A percentile compares a stretch with the other conserved stretches of the same genome.
Conservation (phyloP, 1,139 yeast genomes). For the Pichia sp. region DNA sequence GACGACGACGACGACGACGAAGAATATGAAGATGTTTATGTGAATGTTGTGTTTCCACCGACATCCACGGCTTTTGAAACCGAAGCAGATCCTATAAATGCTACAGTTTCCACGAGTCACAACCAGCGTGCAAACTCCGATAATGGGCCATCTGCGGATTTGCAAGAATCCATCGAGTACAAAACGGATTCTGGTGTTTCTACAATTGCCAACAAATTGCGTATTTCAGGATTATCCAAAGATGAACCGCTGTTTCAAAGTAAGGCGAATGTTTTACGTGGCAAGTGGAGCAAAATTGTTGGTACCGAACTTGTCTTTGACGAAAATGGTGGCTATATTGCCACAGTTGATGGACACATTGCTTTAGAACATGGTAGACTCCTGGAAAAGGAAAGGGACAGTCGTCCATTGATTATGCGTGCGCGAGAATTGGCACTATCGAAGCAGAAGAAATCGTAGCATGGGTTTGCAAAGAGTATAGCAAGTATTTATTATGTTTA, state of each 20-base stretch:
- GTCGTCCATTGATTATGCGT: slow-evolving; percentile 15
- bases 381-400: slow-evolving; percentile 14
- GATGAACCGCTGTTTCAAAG: slow-evolving; percentile 45
- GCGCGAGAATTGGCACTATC: slow-evolving; percentile 17
- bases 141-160: slow-evolving; percentile 1
- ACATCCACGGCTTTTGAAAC: slow-evolving; percentile 8
- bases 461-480: too few species aligned
- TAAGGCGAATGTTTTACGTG: slow-evolving; percentile 54
- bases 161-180: slow-evolving; percentile 16
- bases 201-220: slow-evolving; percentile 32
- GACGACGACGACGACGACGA: slow-evolving; percentile 3
- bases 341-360: slow-evolving; percentile 24
- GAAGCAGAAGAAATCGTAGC: not conserved
- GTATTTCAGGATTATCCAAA: slow-evolving; percentile 44
- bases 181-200: slow-evolving; percentile 8
- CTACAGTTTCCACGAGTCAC: not conserved
- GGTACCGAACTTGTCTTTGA: slow-evolving; percentile 74
- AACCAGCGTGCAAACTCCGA: slow-evolving; percentile 1
- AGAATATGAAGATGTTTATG: slow-evolving; percentile 31
- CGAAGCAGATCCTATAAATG: slow-evolving; percentile 6
- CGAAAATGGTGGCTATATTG: slow-evolving; percentile 45
- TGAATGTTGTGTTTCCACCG: slow-evolving; percentile 35
- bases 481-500: too few species aligned
- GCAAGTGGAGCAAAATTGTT: slow-evolving; percentile 68
- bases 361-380: slow-evolving; percentile 23